phyloP scores from a whole-genome alignment of 495 filamentous ascomycete genomes.

The Penicillium psychrofluorescens region DNA sequence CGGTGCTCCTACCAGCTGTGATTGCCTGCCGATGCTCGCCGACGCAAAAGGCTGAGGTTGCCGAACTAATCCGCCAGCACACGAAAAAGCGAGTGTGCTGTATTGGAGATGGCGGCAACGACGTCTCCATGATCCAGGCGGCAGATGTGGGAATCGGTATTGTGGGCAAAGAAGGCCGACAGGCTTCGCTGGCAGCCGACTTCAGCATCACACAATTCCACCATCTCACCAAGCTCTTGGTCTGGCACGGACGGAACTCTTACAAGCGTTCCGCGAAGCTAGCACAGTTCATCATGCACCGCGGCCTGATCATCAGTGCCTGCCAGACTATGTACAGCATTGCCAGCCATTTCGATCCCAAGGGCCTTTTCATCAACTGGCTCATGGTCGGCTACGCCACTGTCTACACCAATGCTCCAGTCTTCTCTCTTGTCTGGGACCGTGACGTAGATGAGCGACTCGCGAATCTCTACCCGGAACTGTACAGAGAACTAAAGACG shows the following conservation, averaged over 20 bases:
- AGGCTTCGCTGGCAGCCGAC: constrained; percentile 90
- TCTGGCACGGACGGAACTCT: constrained; percentile 96
- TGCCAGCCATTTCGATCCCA: constrained; percentile 81
- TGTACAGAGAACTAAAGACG: constrained; percentile 90
- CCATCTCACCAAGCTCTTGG: constrained; percentile 91
- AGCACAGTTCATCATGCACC: constrained; percentile 96
- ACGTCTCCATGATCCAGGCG: constrained; percentile 98
- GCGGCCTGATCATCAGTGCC: constrained; percentile 87
- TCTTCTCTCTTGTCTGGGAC: constrained; percentile 94
- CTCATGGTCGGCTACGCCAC: constrained; percentile 95
- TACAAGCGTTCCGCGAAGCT: constrained; percentile 96
- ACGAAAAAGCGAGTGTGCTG: constrained; percentile 93
- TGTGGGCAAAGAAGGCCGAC: constrained; percentile 93
- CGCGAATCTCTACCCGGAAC: constrained; percentile 90
- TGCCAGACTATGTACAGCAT: constrained; percentile 98
- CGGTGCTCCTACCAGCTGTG: constrained; percentile 83
- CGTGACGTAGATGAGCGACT: constrained; percentile 89
- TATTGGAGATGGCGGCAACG: constrained; percentile 96
- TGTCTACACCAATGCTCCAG: constrained; percentile 88
- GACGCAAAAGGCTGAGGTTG: constrained; percentile 93
- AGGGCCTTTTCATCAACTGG: constrained; percentile 95
- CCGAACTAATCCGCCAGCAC: constrained; percentile 79
- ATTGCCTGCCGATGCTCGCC: constrained; percentile 96
- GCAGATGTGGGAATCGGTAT: constrained; percentile 97
- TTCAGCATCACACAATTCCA: constrained; percentile 94